A percentile compares a stretch with the other conserved stretches of the same genome.
Conservation (phyloP, 148 eudicot genomes). For the Tetragonia tetragonoides region DNA sequence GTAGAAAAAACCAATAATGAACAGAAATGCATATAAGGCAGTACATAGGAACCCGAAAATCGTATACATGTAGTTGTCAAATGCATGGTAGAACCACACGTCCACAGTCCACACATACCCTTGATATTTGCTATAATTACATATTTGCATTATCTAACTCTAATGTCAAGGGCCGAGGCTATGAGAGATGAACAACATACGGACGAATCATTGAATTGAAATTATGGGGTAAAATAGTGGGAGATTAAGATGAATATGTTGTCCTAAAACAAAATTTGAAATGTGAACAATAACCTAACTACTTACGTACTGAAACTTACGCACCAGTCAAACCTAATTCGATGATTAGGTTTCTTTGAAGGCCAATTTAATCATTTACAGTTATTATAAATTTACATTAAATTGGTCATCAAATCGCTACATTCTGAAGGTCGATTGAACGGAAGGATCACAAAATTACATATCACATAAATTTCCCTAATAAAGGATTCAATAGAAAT, state of each 20-base stretch:
- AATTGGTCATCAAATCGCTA: too few relatives aligned
- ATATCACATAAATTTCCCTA: too few relatives aligned
- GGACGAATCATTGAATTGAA: background rate
- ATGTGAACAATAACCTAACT: background rate
- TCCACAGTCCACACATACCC: conserved; percentile 35
- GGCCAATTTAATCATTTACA: too few relatives aligned
- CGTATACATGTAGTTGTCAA: conserved; percentile 89
- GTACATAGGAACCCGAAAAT: conserved; percentile 75
- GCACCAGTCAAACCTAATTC: background rate
- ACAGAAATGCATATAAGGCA: background rate
- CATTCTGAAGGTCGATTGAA: too few relatives aligned
- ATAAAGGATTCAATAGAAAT: too few relatives aligned
- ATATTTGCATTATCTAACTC: background rate
- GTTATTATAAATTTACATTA: too few relatives aligned
- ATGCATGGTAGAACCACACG: conserved; percentile 91
- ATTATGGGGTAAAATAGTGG: too few relatives aligned
- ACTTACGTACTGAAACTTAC: background rate
- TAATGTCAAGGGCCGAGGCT: background rate
- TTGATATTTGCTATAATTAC: too few relatives aligned
- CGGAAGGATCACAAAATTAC: too few relatives aligned
- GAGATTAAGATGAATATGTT: background rate
- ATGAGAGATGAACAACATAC: background rate
- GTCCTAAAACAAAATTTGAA: background rate
- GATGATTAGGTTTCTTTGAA: too few relatives aligned
- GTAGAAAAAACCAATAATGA: background rate